phyloP scores from a whole-genome alignment of 495 filamentous ascomycete genomes.

The Podospora fimiseda region DNA sequence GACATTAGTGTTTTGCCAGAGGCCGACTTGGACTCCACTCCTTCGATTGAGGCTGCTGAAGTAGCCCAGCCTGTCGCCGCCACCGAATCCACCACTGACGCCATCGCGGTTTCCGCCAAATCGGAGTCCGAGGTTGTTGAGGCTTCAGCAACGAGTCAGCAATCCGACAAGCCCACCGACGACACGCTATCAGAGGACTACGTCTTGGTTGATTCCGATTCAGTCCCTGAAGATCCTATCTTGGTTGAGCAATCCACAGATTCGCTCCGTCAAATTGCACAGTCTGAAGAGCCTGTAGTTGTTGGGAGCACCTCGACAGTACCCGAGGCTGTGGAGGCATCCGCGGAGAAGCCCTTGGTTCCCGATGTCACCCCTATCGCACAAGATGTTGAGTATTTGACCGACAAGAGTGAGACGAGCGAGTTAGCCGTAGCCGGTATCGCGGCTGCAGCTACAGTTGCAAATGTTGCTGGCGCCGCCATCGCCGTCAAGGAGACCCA shows the following conservation, averaged over 20 bases:
- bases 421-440: not conserved
- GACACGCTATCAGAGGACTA: slow-evolving; percentile 18
- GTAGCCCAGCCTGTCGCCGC: not conserved
- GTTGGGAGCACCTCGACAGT: slow-evolving; percentile 3
- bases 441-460: not conserved
- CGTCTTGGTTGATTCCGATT: slow-evolving; percentile 17
- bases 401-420: not conserved
- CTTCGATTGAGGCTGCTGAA: not conserved
- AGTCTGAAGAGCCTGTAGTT: slow-evolving; percentile 1
- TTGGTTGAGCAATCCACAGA: slow-evolving; percentile 12
- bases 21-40: too few relatives aligned
- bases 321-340: not conserved
- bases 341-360: not conserved
- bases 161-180: not conserved
- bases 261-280: slow-evolving; percentile 10
- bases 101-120: not conserved
- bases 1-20: too few relatives aligned
- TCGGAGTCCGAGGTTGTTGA: not conserved
- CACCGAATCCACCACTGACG: not conserved
- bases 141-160: not conserved
- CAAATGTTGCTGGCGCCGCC: slow-evolving; percentile 3
- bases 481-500: not conserved
- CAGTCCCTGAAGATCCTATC: slow-evolving; percentile 11
- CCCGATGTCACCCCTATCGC: not conserved
- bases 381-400: not conserved